These are phyloP conservation scores for Xylariaceae sp. DNA, from an alignment of 2,329 filamentous ascomycete genomes.

Conservation along the genomic window DNA sequence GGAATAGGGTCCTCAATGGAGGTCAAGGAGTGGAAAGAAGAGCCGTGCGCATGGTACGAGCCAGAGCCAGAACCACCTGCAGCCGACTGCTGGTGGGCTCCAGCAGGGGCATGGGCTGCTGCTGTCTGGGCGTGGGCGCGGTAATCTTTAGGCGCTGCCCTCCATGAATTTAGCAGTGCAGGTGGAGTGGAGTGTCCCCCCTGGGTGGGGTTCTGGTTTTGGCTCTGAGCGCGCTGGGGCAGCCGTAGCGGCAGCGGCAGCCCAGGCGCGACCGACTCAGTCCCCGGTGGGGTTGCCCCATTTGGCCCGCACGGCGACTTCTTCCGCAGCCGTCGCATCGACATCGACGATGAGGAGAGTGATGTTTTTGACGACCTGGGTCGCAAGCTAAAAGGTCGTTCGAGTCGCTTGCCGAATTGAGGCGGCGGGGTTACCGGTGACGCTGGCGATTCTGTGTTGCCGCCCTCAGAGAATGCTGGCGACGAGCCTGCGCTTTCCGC, in stretches of 20 bases:
- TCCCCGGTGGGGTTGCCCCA: neutral
- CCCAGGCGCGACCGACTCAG: neutral
- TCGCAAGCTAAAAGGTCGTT: conserved; percentile 23
- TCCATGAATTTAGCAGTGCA: neutral
- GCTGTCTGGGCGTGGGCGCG: too few relatives aligned
- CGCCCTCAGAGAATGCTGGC: conserved; percentile 24
- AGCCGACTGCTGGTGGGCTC: too few relatives aligned
- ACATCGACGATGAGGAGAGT: conserved; percentile 6
- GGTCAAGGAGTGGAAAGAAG: too few relatives aligned
- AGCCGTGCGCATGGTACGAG: neutral
- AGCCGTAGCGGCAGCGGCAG: too few relatives aligned
- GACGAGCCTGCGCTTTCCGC: conserved; percentile 19
- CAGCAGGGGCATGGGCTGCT: too few relatives aligned
- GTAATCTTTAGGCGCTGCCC: too few relatives aligned
- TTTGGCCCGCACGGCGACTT: conserved; percentile 12
- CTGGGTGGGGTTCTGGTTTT: too few relatives aligned
- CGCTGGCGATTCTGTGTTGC: conserved; percentile 21
- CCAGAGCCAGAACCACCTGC: neutral
- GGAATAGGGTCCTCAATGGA: conserved; percentile 32
- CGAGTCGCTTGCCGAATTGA: conserved; percentile 23
- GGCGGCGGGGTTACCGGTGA: conserved; percentile 22
- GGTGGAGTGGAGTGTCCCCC: neutral
- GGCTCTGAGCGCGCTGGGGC: too few relatives aligned
- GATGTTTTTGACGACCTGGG: conserved; percentile 18
- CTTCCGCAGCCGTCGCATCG: conserved; percentile 23